Conservation (phyloP, 2,329 filamentous ascomycete genomes). For the Penicillium hesseltinei region DNA sequence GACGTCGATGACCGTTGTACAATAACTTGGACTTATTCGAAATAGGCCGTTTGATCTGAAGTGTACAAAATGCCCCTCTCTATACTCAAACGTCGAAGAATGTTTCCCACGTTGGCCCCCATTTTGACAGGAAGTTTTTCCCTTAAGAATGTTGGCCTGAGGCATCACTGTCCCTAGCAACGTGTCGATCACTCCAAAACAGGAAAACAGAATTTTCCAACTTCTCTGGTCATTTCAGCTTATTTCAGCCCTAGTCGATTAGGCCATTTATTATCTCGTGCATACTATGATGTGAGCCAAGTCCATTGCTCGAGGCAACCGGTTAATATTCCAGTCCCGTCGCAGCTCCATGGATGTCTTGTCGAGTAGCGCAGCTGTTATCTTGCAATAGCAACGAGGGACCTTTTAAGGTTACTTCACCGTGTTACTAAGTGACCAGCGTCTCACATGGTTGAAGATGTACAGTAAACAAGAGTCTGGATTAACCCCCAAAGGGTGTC, state of each 20-base stretch:
- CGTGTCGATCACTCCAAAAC: background rate
- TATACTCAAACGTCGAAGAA: background rate
- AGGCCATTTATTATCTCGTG: background rate
- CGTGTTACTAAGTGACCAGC: too few species aligned
- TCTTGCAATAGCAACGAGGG: too few species aligned
- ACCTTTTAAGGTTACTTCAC: too few species aligned
- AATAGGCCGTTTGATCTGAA: background rate
- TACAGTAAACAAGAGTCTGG: too few species aligned
- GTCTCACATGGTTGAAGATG: too few species aligned
- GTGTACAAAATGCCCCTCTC: background rate
- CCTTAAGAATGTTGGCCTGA: background rate
- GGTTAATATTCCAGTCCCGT: background rate
- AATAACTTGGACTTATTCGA: background rate
- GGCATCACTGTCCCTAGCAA: background rate
- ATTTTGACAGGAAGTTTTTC: background rate
- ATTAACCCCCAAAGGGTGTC: too few species aligned
- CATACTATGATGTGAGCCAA: background rate
- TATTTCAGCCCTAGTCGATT: background rate
- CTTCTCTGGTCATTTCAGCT: background rate
- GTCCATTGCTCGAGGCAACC: background rate
- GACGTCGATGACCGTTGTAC: background rate
- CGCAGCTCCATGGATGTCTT: background rate
- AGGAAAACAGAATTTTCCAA: background rate
- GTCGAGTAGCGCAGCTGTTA: too few species aligned
- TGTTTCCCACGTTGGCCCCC: background rate